These are phyloP conservation scores for Trypethelium eluteriae DNA, from an alignment of 495 filamentous ascomycete species.

Conservation along the genomic window DNA sequence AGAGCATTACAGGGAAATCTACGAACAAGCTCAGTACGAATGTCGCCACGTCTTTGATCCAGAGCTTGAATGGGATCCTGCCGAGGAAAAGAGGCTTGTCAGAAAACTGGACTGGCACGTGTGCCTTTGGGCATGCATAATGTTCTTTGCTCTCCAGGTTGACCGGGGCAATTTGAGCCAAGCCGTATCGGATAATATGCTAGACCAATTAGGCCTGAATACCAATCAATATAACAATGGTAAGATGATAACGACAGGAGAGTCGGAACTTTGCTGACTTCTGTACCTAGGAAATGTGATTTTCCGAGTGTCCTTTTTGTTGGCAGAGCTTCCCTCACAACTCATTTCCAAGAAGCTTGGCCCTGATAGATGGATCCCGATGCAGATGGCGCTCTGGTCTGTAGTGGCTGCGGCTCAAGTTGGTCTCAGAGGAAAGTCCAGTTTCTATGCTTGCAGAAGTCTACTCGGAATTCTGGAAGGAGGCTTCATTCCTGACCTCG, in stretches of 20 bases:
- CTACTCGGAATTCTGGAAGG: conserved; percentile 43
- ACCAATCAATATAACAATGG: conserved; percentile 46
- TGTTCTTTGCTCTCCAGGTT: conserved; percentile 43
- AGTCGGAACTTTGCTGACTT: conserved; percentile 2
- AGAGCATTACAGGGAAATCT: conserved; percentile 25
- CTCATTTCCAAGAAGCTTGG: conserved; percentile 45
- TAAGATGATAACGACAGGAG: conserved; percentile 19
- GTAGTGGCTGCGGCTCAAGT: conserved; percentile 38
- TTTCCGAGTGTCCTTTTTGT: conserved; percentile 42
- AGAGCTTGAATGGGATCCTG: conserved; percentile 40
- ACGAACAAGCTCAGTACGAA: conserved; percentile 41
- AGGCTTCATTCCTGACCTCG: conserved; percentile 36
- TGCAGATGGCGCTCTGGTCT: conserved; percentile 42
- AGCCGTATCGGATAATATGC: conserved; percentile 31
- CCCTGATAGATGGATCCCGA: conserved; percentile 43
- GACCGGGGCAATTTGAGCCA: conserved; percentile 26
- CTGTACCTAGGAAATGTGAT: conserved; percentile 25
- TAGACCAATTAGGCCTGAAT: conserved; percentile 36
- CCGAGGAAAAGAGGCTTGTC: conserved; percentile 44
- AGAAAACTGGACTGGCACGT: conserved; percentile 34
- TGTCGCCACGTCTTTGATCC: conserved; percentile 53
- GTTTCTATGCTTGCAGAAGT: conserved; percentile 38
- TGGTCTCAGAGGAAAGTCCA: conserved; percentile 33
- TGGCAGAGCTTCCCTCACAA: conserved; percentile 42
- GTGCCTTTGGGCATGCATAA: conserved; percentile 39